These are phyloP conservation scores for Diversispora epigaea DNA, from an alignment of 192 early-diverging fungal species.

Conservation along the genomic window DNA sequence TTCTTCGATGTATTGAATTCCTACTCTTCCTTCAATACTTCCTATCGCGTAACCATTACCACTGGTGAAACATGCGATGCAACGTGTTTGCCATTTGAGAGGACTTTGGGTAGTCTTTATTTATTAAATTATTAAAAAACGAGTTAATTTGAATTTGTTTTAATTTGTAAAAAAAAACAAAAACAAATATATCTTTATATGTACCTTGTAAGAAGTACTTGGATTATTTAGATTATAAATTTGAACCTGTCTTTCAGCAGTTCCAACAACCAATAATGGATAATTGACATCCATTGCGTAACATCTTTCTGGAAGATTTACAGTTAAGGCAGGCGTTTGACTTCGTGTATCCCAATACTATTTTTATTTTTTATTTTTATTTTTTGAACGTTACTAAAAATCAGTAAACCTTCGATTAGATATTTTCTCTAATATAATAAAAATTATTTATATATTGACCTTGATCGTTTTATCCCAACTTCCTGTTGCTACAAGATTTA, in stretches of 20 bases:
- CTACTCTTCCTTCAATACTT: constrained; percentile 92
- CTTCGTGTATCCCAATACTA: constrained; percentile 93
- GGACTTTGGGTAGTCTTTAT: constrained; percentile 50
- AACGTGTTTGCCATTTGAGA: constrained; percentile 83
- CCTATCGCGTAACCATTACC: constrained; percentile 86
- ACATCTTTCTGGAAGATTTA: constrained; percentile 80
- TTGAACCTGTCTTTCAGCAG: constrained; percentile 81
- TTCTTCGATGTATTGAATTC: constrained; percentile 90
- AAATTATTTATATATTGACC: constrained; percentile 21
- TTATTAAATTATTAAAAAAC: not conserved
- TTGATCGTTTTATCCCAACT: constrained; percentile 94
- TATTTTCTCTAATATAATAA: not conserved
- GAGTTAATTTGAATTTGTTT: not conserved
- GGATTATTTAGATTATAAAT: constrained; percentile 85
- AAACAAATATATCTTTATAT: not conserved
- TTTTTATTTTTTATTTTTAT: not conserved
- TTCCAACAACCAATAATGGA: constrained; percentile 86
- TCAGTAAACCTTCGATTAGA: too few species aligned
- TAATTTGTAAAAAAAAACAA: constrained; percentile 1
- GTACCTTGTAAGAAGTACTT: constrained; percentile 66
- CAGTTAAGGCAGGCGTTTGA: constrained; percentile 69
- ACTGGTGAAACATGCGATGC: constrained; percentile 75
- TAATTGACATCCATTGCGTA: constrained; percentile 86
- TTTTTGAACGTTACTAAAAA: too few species aligned
- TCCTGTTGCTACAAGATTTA: constrained; percentile 77